Conservation (phyloP, 495 filamentous ascomycete species). For the Tuber aestivum region DNA sequence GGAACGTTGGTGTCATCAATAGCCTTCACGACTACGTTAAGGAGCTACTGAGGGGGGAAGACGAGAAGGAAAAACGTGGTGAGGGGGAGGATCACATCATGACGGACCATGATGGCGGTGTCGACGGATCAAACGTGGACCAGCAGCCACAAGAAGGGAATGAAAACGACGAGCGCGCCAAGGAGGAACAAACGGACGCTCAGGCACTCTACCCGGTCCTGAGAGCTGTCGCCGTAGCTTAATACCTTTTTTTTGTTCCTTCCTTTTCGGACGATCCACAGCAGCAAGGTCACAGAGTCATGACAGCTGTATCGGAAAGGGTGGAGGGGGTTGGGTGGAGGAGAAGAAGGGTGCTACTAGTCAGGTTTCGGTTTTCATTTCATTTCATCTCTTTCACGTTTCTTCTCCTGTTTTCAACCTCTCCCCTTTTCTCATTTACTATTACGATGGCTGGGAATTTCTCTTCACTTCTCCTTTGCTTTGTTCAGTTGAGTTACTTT, state of each 20-base stretch:
- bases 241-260: conserved; percentile 28
- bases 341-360: conserved; percentile 30
- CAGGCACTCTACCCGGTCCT: conserved; percentile 48
- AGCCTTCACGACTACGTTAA: conserved; percentile 34
- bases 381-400: conserved; percentile 31
- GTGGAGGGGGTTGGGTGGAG: conserved; percentile 39
- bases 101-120: conserved; percentile 29
- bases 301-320: not conserved
- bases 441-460: conserved; percentile 1
- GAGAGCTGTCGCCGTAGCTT: conserved; percentile 43
- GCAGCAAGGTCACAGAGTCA: not conserved
- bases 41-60: conserved; percentile 29
- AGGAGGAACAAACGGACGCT: conserved; percentile 47
- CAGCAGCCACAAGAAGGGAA: conserved; percentile 35
- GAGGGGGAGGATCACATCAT: conserved; percentile 37
- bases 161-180: conserved; percentile 19
- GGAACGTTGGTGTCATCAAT: conserved; percentile 34
- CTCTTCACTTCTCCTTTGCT: conserved; percentile 15
- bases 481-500: conserved; percentile 35
- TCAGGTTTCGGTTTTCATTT: conserved; percentile 43
- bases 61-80: conserved; percentile 25
- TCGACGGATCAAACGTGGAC: conserved; percentile 17
- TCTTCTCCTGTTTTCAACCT: conserved; percentile 6
- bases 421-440: not conserved
- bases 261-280: not conserved